Conservation (phyloP, 2,329 filamentous ascomycete species). For the Grosmannia penicillata region DNA sequence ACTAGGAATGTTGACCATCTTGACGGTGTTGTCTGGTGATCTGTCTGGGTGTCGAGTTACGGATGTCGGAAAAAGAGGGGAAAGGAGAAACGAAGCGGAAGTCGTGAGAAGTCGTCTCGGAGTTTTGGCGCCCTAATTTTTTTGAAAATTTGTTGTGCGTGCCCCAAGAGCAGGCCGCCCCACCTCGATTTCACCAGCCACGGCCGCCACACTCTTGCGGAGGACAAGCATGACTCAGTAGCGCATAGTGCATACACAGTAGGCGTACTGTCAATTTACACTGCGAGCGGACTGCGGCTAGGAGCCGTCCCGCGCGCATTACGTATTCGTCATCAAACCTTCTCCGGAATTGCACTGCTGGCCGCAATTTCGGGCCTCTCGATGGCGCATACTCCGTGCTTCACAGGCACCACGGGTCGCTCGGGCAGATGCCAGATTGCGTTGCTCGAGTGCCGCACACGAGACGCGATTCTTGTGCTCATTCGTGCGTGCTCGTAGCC, state of each 20-base stretch:
- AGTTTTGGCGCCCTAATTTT: slow-evolving; percentile 2
- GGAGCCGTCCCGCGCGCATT: no score
- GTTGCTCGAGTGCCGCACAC: no score
- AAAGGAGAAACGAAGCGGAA: neutral
- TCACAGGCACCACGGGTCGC: neutral
- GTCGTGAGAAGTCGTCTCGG: neutral
- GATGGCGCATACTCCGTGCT: no score
- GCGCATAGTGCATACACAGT: no score
- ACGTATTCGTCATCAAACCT: no score
- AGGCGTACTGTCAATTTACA: no score
- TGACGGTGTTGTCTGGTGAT: slow-evolving; percentile 13
- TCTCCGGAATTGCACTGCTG: slow-evolving; percentile 2
- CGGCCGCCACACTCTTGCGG: no score
- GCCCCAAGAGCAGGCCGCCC: neutral
- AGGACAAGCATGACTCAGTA: no score
- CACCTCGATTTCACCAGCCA: no score
- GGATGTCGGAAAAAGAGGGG: neutral
- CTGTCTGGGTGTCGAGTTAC: slow-evolving; percentile 4
- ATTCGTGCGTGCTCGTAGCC: no score
- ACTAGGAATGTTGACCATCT: slow-evolving; percentile 66
- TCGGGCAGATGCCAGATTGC: neutral
- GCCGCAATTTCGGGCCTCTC: neutral
- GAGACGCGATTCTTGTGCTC: no score
- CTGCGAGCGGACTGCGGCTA: no score
- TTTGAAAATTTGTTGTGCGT: slow-evolving; percentile 3